These are phyloP conservation scores for Bacidia gigantensis DNA, from an alignment of 495 filamentous ascomycete genomes.

Conservation along the genomic window DNA sequence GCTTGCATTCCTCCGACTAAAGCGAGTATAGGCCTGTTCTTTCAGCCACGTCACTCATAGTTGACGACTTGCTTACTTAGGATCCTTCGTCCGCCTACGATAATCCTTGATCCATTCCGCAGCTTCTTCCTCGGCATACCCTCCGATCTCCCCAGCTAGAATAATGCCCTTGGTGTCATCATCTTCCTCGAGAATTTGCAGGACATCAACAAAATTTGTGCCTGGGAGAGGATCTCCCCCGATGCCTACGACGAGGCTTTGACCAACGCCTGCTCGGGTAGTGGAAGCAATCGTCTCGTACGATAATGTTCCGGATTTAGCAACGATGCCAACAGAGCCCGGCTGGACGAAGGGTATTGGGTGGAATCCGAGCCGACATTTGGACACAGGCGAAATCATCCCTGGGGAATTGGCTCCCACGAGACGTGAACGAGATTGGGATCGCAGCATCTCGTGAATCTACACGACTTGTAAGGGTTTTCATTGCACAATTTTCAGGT, in stretches of 20 bases:
- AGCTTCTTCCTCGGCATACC: conserved; percentile 63
- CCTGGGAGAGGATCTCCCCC: conserved; percentile 77
- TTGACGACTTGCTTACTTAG: conserved; percentile 43
- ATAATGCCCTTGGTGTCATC: conserved; percentile 69
- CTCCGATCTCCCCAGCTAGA: conserved; percentile 79
- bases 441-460: conserved; percentile 65
- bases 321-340: conserved; percentile 66
- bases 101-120: conserved; percentile 70
- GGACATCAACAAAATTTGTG: conserved; percentile 65
- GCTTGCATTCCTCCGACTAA: conserved; percentile 60
- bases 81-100: conserved; percentile 37
- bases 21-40: conserved; percentile 59
- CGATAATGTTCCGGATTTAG: conserved; percentile 78
- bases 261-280: conserved; percentile 67
- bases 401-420: conserved; percentile 82
- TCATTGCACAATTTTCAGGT: background rate
- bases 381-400: conserved; percentile 70
- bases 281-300: conserved; percentile 82
- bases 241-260: conserved; percentile 77
- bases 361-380: conserved; percentile 79
- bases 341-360: conserved; percentile 63
- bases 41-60: conserved; percentile 4
- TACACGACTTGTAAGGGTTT: conserved; percentile 16
- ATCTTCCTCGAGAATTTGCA: conserved; percentile 61
- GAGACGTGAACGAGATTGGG: conserved; percentile 66